A percentile compares a stretch with the other conserved stretches of the same genome.
phyloP scores from a whole-genome alignment of 495 filamentous ascomycete species.

The Pseudoneurospora amorphoporcata region DNA sequence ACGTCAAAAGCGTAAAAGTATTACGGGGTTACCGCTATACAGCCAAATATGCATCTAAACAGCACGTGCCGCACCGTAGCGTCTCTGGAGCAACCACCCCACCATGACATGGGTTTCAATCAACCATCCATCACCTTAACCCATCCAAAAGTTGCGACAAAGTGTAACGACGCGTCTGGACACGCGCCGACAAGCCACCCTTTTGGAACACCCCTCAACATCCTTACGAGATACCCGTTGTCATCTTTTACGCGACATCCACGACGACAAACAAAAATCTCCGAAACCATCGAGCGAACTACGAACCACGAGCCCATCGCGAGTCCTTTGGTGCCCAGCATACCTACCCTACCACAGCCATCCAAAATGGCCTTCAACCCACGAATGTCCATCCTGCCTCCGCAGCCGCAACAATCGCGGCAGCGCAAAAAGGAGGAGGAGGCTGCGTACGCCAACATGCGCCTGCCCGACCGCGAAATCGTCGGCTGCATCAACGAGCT shows the following conservation, averaged over 20 bases:
- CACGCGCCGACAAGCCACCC: not conserved
- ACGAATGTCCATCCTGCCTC: slow-evolving; percentile 62
- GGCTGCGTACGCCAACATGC: slow-evolving; percentile 74
- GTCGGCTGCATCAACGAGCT: slow-evolving; percentile 95
- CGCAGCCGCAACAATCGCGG: slow-evolving; percentile 48
- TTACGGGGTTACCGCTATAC: not conserved
- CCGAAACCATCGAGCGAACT: not conserved
- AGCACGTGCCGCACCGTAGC: not conserved
- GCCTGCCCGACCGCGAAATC: slow-evolving; percentile 76
- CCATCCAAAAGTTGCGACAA: not conserved
- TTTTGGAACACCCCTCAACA: not conserved
- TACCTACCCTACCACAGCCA: not conserved
- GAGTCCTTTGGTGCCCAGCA: not conserved
- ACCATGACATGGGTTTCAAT: not conserved
- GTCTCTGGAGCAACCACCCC: not conserved
- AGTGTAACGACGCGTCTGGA: not conserved
- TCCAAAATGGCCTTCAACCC: slow-evolving; percentile 57
- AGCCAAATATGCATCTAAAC: not conserved
- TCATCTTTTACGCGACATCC: not conserved
- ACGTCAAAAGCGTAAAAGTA: not conserved
- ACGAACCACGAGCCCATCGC: not conserved
- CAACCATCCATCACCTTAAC: not conserved
- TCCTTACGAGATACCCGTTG: not conserved
- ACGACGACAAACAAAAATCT: not conserved
- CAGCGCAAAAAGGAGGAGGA: slow-evolving; percentile 66